Base-by-base conservation (phyloP, 164 flowering plant species). In the Piper longum region DNA sequence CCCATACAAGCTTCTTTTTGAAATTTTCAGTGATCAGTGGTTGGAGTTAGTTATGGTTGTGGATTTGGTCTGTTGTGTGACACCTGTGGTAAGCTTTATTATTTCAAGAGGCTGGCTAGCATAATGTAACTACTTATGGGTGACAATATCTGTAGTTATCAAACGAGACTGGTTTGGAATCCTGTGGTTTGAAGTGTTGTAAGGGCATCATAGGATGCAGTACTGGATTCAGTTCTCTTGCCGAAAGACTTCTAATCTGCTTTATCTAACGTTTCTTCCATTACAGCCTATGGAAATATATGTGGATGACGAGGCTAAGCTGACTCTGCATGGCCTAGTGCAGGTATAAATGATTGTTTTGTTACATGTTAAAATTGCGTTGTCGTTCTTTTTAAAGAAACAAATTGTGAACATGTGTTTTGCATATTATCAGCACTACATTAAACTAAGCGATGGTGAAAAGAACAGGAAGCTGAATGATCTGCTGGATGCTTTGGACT, bases 241-340 rank as follows among this genome's bases (percentile, higher is more conserved):
- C 74, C 73, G 84, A 75, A 52, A 77, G 77, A 74, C 73, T 48
- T 72, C 86, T 86, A 83, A 84, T 77, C 61, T 78, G 75, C 72
- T 85, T 85, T 81, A 81, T 81, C 41, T 89, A 81, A 74, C 77
- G 69, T 85, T 82, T 88, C 71, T 85, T 82, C 82, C 54, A 72
- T 88, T 88, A 74, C 99, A 93, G 99, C 99, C 99, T 12, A 93
- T 93, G 99, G 99, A 93, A 79, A 93, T 93, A 64, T 93, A 93
- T 81, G 99, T 93, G 48, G 99, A 93, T 42, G 98, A 92, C 63
- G 99, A 93, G 69, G 97, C 99, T 59, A 93, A 93, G 81, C 75
- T 93, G 82, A 93, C 99, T 64, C 83, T 93, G 12, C 99, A 93
- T 74, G 99, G 99, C 42, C 96, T 93, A 67, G 99, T 93, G 45